phyloP scores from a whole-genome alignment of 768 basidiomycete genomes.

The Boletellus emodensis region DNA sequence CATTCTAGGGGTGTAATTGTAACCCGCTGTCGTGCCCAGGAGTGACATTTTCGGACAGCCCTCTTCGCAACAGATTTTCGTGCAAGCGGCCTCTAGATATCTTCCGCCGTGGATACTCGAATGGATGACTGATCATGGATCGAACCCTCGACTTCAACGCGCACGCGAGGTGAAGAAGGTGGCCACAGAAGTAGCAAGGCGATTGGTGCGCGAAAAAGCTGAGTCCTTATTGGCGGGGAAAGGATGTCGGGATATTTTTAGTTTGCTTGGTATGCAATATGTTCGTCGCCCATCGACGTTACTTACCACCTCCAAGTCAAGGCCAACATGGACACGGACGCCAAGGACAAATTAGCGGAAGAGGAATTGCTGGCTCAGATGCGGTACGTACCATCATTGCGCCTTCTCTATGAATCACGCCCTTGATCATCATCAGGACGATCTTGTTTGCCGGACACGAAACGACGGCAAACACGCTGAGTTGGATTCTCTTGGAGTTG shows the following conservation, averaged over 20 bases:
- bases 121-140: slow-evolving; percentile 30
- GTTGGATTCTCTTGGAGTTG: slow-evolving; percentile 42
- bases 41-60: slow-evolving; percentile 16
- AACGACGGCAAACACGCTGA: slow-evolving; percentile 53
- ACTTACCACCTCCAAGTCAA: slow-evolving; percentile 14
- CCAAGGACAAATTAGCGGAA: slow-evolving; percentile 22
- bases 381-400: slow-evolving; percentile 12
- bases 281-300: not conserved
- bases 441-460: slow-evolving; percentile 44
- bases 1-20: not conserved
- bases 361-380: slow-evolving; percentile 5
- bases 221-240: slow-evolving; percentile 11
- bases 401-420: not conserved
- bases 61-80: slow-evolving; percentile 17
- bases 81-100: slow-evolving; percentile 11
- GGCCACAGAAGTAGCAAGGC: slow-evolving; percentile 11
- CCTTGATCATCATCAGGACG: slow-evolving; percentile 29
- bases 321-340: slow-evolving; percentile 26
- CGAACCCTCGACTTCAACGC: slow-evolving; percentile 19
- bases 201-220: slow-evolving; percentile 19
- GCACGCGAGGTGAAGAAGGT: slow-evolving; percentile 11
- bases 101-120: slow-evolving; percentile 25
- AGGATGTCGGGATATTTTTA: slow-evolving; percentile 20
- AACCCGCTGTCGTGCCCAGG: slow-evolving; percentile 17
- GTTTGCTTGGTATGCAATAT: slow-evolving; percentile 38